These are phyloP conservation scores for Bruguiera gymnorhiza DNA, from an alignment of 345 rosid genomes.

Conservation along the genomic window DNA sequence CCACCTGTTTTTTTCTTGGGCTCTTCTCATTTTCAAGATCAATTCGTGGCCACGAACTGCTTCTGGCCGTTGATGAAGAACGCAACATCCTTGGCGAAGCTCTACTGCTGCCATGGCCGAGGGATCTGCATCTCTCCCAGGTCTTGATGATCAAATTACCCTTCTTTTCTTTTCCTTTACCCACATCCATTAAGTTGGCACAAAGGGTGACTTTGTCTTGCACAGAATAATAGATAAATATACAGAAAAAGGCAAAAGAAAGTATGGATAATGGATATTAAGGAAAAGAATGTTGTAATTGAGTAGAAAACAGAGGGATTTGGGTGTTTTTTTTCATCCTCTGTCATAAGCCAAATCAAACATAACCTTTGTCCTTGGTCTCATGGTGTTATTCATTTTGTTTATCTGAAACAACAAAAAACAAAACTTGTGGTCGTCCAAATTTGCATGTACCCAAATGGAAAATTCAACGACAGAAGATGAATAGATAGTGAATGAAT, in stretches of 20 bases:
- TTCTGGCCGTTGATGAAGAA: constrained; percentile 24
- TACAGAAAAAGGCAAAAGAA: background rate
- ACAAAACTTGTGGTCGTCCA: background rate
- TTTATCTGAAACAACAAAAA: background rate
- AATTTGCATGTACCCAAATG: background rate
- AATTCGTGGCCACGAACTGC: constrained; percentile 45
- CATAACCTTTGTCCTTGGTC: constrained; percentile 22
- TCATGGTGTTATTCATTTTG: constrained; percentile 32
- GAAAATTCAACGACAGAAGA: background rate
- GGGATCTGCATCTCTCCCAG: constrained; percentile 58
- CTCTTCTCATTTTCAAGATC: background rate
- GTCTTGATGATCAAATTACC: constrained; percentile 42
- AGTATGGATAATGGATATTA: background rate
- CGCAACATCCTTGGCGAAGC: background rate
- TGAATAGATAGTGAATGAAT: background rate
- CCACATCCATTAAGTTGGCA: constrained; percentile 29
- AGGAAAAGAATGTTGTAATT: too few relatives aligned
- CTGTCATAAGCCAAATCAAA: constrained; percentile 28
- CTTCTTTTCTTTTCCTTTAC: constrained; percentile 33
- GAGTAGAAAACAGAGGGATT: background rate
- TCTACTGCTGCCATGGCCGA: constrained; percentile 24
- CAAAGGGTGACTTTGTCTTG: background rate
- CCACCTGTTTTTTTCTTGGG: constrained; percentile 9
- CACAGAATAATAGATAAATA: background rate
- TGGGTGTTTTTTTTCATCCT: constrained; percentile 4